Evolutionary conservation across 169 alveolate genomes (phyloP).

Genomic region (Plasmodium falciparum): DNA sequence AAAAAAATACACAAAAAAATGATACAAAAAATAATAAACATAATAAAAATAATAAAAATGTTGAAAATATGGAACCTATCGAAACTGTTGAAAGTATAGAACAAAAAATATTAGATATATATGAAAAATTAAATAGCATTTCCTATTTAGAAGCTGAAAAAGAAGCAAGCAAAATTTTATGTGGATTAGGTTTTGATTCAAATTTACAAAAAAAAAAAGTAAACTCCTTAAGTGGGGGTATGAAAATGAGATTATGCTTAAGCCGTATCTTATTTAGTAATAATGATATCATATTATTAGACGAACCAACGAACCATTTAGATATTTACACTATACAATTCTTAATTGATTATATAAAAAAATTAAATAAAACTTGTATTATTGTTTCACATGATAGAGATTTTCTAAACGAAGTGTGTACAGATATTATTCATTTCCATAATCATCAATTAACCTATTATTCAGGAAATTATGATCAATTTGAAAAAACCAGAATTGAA

Average conservation of each 20-base stretch:
- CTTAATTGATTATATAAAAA: slow-evolving; percentile 94
- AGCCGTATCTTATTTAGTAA: slow-evolving; percentile 90
- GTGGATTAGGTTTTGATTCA: slow-evolving; percentile 95
- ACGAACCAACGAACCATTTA: slow-evolving; percentile 87
- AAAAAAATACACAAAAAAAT: background rate
- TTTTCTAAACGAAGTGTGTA: slow-evolving; percentile 95
- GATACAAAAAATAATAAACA: slow-evolving; percentile 21
- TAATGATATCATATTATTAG: slow-evolving; percentile 81
- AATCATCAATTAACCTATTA: slow-evolving; percentile 89
- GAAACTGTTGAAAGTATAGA: slow-evolving; percentile 86
- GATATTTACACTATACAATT: slow-evolving; percentile 89
- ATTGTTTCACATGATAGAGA: slow-evolving; percentile 98
- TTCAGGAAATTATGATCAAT: slow-evolving; percentile 96
- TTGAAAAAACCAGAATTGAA: slow-evolving; percentile 93
- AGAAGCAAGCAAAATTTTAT: slow-evolving; percentile 77
- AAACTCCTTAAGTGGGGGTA: slow-evolving; percentile 92
- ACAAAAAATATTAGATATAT: slow-evolving; percentile 91
- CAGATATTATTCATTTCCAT: slow-evolving; percentile 95
- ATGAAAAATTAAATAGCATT: slow-evolving; percentile 90
- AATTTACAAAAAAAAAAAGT: slow-evolving; percentile 89
- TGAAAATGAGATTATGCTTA: slow-evolving; percentile 85
- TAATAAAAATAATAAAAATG: slow-evolving; percentile 86
- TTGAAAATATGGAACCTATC: background rate
- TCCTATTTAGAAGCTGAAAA: slow-evolving; percentile 82
- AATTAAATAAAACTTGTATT: slow-evolving; percentile 93